Conservation (phyloP, 2,329 filamentous ascomycete species). For the Trichoderma cornu-damae region DNA sequence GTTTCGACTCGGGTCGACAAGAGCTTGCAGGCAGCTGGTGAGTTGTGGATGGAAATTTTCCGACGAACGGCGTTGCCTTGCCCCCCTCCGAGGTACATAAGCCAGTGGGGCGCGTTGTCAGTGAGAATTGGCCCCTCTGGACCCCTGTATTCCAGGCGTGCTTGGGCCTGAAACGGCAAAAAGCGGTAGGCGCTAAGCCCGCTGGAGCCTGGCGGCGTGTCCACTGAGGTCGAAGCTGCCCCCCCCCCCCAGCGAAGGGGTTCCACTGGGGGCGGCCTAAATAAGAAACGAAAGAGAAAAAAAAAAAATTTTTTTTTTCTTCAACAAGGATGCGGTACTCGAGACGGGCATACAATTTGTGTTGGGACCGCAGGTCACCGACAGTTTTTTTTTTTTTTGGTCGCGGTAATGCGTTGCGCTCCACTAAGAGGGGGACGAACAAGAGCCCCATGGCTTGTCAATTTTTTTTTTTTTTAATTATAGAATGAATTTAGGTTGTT, state of each 20-base stretch:
- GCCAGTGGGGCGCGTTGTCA: too few species aligned
- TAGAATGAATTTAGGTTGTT: neutral
- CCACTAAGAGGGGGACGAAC: neutral
- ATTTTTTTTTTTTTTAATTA: too few species aligned
- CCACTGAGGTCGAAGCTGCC: conserved; percentile 7
- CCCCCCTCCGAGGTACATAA: too few species aligned
- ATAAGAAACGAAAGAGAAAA: neutral
- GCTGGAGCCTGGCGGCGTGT: conserved; percentile 7
- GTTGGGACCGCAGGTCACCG: conserved; percentile 5
- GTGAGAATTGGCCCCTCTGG: conserved; percentile 1
- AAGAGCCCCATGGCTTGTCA: too few species aligned
- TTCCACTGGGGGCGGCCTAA: conserved; percentile 1
- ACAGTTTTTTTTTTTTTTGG: neutral
- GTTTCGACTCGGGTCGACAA: neutral
- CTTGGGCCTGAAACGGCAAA: conserved; percentile 11
- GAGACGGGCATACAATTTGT: neutral
- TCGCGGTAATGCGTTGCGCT: neutral
- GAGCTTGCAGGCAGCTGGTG: conserved; percentile 6
- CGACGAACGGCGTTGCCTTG: conserved; percentile 9
- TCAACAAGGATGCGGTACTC: neutral
- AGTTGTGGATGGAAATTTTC: conserved; percentile 8
- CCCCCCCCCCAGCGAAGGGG: conserved; percentile 2
- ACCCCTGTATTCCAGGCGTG: neutral
- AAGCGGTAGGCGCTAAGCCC: conserved; percentile 7
- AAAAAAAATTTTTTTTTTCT: neutral